Base-by-base conservation (phyloP, 192 early-diverging fungal genomes). In the Chytriomyces hyalinus region DNA sequence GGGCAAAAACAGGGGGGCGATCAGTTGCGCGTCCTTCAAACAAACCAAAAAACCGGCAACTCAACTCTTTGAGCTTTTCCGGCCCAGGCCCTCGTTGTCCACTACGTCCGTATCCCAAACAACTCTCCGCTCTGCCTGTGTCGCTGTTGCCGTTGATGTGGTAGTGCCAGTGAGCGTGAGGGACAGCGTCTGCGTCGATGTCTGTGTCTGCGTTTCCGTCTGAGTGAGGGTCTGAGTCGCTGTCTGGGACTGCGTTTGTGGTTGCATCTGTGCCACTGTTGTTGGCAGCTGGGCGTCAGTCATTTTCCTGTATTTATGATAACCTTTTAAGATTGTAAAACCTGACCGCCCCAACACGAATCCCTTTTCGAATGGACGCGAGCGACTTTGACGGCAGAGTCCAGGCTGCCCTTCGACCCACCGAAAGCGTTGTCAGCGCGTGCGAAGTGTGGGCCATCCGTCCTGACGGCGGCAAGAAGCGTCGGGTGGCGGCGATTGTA, bases 1-100 rank as follows among this genome's bases (percentile, higher is more conserved):
- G 28, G 17, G 28, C 26, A 20, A 46, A 45, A 53, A 63, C 61
- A 36, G 26, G 20, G 3, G 20, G 47, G 20, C n/a, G 24, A 48
- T 44, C 4, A 72, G 24, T 43, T 71, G 22, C 7, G 49, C 15
- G 50, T 49, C 6, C 9, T 26, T 26, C 24, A 26, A 26, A 26
- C 24, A 26, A 0, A 9, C 60, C 8, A 69, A 43, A 22, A 45
- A 28, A 8, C 0, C 10, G 77, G 73, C 82, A 90, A 91, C 88
- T 84, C 69, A 53, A 70, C 69, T 70, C 51, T 92, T 92, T 47
- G 88, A 89, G 59, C 86, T 90, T 80, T 92, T 92, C 49, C 86
- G 89, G 28, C 85, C 85, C 83, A 92, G 78, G 47, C 90, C 85
- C 73, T 92, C 92, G 74, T 92, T 92, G 72, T 92, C 90, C 15